phyloP scores from a whole-genome alignment of 495 filamentous ascomycete species.

The Aspergillus taichungensis region DNA sequence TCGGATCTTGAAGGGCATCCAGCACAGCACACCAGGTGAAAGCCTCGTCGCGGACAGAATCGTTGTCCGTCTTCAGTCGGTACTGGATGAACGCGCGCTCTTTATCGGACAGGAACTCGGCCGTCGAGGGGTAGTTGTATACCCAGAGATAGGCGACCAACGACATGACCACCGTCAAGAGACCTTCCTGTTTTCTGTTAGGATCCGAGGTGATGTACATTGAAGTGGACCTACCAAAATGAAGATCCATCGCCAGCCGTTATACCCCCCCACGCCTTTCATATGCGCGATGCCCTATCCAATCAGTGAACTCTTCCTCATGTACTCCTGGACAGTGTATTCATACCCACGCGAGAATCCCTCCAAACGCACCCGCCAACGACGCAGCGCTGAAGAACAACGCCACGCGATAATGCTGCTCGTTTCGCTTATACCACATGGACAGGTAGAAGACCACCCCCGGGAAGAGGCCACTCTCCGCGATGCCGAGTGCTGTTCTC shows the following conservation, averaged over 20 bases:
- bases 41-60: constrained; percentile 51
- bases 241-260: constrained; percentile 80
- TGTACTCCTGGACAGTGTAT: too few species aligned
- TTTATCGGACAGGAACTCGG: constrained; percentile 55
- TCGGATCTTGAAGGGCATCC: constrained; percentile 59
- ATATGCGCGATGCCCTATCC: constrained; percentile 42
- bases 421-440: constrained; percentile 73
- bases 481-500: constrained; percentile 31
- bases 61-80: constrained; percentile 52
- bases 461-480: constrained; percentile 54
- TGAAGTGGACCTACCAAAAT: too few species aligned
- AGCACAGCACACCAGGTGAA: constrained; percentile 59
- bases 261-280: constrained; percentile 52
- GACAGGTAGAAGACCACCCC: constrained; percentile 78
- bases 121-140: constrained; percentile 62
- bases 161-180: constrained; percentile 57
- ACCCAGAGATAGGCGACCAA: constrained; percentile 59
- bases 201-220: too few species aligned
- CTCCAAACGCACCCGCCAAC: constrained; percentile 72
- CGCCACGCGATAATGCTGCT: constrained; percentile 63
- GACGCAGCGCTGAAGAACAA: constrained; percentile 69
- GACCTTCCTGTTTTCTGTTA: constrained; percentile 46
- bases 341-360: constrained; percentile 58
- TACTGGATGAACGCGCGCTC: constrained; percentile 52
- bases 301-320: constrained; percentile 8